Base-by-base conservation (phyloP, 1,139 yeast genomes). In the Williopsis jadinii region DNA sequence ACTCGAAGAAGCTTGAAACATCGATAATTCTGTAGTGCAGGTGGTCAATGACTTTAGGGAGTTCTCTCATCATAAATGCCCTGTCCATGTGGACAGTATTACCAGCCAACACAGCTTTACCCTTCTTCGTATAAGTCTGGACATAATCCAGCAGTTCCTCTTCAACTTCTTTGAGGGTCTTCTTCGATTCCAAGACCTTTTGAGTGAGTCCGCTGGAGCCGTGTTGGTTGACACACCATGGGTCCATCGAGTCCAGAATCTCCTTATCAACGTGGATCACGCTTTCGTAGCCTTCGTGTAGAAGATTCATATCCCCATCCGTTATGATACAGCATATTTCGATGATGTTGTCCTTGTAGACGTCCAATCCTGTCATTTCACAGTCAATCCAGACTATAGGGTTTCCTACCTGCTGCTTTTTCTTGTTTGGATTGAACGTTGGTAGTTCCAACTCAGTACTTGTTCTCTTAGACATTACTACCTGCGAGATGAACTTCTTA, bases 301-400 rank as follows among this genome's bases (percentile, higher is more conserved):
- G 63, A 3, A 84, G 53, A 42, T 84, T 75, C 49, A 92, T 68
- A 44, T 85, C 64, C 9, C 84, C 87, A 56, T 92, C 95, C 1
- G 99, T 92, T 39, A 94, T 69, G 32, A 90, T 66, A 59, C 97
- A 88, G 59, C 97, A 88, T 29, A 94, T 80, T 62, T 94, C 98
- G 49, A 94, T 85, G 52, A 94, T 90, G 44, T 73, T 77, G 55
- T 87, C 95, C 6, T 71, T 71, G 43, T 67, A 61, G 24, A 80
- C 79, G 53, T 92, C 84, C 37, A 94, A 67, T 0, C 99, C 99
- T 0, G 99, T 94, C 98, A 94, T 94, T 60, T 53, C 57, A 42
- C 57, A 53, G 41, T 53, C 57, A 13, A 53, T 41, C 57, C 57
- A 53, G 1, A 53, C 57, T 5, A 53, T 52, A 8, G 57, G 57